phyloP scores from a whole-genome alignment of 371 early-diverging fungal genomes.

The Choanephora cucurbitarum region DNA sequence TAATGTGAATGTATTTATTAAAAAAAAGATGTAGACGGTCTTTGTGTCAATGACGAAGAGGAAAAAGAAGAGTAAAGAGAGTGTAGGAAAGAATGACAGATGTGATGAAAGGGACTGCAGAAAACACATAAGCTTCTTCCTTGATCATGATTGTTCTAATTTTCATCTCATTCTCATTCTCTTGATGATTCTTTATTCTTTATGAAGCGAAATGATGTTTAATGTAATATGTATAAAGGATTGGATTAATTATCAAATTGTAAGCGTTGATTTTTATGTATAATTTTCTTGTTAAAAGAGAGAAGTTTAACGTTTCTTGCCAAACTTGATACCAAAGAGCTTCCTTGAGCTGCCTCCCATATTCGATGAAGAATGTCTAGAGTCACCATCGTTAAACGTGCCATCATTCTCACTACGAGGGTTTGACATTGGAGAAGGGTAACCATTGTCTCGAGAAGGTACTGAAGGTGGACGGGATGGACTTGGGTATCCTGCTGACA shows the following conservation, averaged over 20 bases:
- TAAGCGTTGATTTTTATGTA: neutral
- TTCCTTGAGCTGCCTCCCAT: conserved; percentile 23
- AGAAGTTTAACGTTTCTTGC: conserved; percentile 30
- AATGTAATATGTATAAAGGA: neutral
- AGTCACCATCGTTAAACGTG: conserved; percentile 38
- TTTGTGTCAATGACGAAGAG: neutral
- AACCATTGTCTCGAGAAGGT: conserved; percentile 31
- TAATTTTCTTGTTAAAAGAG: neutral
- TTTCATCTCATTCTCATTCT: too few species aligned
- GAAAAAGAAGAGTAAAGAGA: too few species aligned
- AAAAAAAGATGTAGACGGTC: neutral
- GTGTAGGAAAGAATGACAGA: neutral
- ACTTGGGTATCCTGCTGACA: conserved; percentile 15
- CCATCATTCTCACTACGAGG: conserved; percentile 30
- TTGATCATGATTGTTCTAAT: too few species aligned
- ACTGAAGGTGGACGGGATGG: conserved; percentile 32
- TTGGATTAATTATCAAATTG: neutral
- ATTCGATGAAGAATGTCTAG: conserved; percentile 32
- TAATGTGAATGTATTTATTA: conserved; percentile 9
- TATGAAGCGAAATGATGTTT: neutral
- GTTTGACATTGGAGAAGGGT: conserved; percentile 34
- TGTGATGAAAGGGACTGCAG: neutral
- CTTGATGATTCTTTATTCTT: too few species aligned
- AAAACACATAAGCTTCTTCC: neutral
- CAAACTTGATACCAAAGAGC: conserved; percentile 40